A percentile compares a stretch with the other conserved stretches of the same genome.
Evolutionary conservation across 345 rosid species (phyloP).

Genomic region (Sonneratia alba): DNA sequence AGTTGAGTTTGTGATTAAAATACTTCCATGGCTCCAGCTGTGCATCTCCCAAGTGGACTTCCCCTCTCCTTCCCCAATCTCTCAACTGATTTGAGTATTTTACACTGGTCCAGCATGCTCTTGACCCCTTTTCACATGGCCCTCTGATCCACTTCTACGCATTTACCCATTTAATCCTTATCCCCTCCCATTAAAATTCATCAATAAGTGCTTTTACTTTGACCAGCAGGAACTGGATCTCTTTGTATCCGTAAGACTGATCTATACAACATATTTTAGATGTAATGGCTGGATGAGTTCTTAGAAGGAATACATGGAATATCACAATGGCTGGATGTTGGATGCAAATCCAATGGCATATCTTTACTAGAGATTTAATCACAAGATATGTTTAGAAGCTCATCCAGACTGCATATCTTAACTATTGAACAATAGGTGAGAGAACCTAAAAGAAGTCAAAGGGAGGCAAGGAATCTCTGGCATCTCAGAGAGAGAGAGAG

Average conservation of each 20-base stretch:
- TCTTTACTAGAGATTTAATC: not conserved
- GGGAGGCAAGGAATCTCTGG: conserved; percentile 9
- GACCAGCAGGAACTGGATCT: not conserved
- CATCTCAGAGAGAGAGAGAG: not conserved
- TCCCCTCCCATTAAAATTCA: not conserved
- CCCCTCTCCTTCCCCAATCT: conserved; percentile 3
- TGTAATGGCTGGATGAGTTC: too few species aligned
- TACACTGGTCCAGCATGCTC: conserved; percentile 50
- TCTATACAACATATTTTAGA: too few species aligned
- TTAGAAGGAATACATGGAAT: too few species aligned
- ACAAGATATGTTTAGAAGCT: not conserved
- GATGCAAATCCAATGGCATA: not conserved
- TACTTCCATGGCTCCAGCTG: not conserved
- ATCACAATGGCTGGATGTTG: too few species aligned
- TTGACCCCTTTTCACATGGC: conserved; percentile 50
- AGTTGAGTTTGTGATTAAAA: not conserved
- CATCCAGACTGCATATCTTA: not conserved
- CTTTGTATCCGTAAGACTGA: too few species aligned
- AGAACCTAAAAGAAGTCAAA: not conserved
- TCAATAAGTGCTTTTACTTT: not conserved
- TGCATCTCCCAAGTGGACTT: conserved; percentile 5
- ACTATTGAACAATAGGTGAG: conserved; percentile 10
- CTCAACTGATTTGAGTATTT: conserved; percentile 23
- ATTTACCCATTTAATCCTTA: not conserved
- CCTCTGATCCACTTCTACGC: conserved; percentile 17